Evolutionary conservation across 106 monocot species (phyloP).

Genomic region (Allium cepa): DNA sequence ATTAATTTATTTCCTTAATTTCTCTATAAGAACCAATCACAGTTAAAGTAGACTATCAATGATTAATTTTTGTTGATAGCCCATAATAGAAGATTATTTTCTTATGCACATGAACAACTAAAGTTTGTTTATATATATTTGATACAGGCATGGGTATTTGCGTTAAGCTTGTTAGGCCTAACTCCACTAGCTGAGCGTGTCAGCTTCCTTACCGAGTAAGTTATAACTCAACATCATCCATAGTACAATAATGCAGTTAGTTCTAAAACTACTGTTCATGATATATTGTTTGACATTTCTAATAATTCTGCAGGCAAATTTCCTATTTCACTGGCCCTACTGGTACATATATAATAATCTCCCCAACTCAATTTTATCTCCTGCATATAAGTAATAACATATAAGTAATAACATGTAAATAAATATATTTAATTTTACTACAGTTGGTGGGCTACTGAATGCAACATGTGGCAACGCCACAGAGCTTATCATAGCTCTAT

Average conservation of each 20-base stretch:
- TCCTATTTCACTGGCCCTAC: conserved; percentile 75
- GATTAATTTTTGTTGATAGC: too few species aligned
- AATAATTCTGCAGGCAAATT: conserved; percentile 52
- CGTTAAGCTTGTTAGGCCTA: conserved; percentile 36
- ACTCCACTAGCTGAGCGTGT: conserved; percentile 46
- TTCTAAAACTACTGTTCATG: neutral
- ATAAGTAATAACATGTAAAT: neutral
- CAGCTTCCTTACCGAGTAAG: conserved; percentile 54
- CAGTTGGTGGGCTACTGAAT: conserved; percentile 83
- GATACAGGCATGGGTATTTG: conserved; percentile 39
- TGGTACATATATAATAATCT: conserved; percentile 21
- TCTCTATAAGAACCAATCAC: too few species aligned
- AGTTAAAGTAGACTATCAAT: too few species aligned
- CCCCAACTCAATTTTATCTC: neutral
- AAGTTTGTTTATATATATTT: neutral
- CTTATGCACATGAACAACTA: too few species aligned
- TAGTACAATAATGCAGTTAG: neutral
- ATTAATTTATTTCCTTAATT: too few species aligned
- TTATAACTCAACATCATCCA: neutral
- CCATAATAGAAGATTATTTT: too few species aligned
- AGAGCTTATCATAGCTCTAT: conserved; percentile 76
- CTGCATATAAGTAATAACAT: neutral
- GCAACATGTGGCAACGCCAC: conserved; percentile 87
- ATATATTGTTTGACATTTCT: neutral
- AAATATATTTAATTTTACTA: neutral